Conservation (phyloP, 176 grass and related monocot genomes). For the Themeda triandra region DNA sequence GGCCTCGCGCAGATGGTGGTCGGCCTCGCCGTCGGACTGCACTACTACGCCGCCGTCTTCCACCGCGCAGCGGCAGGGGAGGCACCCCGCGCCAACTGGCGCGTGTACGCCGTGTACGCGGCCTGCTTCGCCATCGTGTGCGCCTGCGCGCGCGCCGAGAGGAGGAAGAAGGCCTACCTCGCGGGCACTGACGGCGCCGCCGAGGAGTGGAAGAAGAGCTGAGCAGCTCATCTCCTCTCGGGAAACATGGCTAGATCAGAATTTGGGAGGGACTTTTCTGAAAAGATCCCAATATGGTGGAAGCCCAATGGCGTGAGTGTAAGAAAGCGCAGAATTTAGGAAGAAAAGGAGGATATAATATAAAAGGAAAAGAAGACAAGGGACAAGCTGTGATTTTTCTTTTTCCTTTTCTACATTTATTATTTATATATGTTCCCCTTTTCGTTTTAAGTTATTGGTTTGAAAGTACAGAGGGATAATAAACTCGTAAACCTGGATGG, state of each 20-base stretch:
- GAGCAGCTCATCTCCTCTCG: background rate
- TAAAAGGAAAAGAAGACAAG: background rate
- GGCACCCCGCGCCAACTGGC: conserved; percentile 83
- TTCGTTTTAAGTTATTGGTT: conserved; percentile 14
- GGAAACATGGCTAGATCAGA: background rate
- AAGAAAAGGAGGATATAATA: background rate
- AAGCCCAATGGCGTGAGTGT: conserved; percentile 28
- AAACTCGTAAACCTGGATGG: background rate
- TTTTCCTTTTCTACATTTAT: background rate
- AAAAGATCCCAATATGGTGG: background rate
- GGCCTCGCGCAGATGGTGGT: conserved; percentile 92
- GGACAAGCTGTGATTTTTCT: background rate
- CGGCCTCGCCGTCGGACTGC: conserved; percentile 76
- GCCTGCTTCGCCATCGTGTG: conserved; percentile 80
- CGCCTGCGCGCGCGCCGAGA: conserved; percentile 74
- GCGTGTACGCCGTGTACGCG: conserved; percentile 83
- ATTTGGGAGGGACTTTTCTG: background rate
- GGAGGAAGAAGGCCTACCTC: conserved; percentile 86
- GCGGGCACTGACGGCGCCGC: conserved; percentile 40
- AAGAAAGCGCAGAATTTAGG: conserved; percentile 15
- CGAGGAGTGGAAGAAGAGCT: conserved; percentile 95
- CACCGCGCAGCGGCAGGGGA: conserved; percentile 77
- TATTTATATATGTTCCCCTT: background rate
- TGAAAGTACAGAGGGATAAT: conserved; percentile 27
- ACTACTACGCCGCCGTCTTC: conserved; percentile 96